Conservation (phyloP, 352 stramenopile genomes). For the Halophytophthora polymorphica region DNA sequence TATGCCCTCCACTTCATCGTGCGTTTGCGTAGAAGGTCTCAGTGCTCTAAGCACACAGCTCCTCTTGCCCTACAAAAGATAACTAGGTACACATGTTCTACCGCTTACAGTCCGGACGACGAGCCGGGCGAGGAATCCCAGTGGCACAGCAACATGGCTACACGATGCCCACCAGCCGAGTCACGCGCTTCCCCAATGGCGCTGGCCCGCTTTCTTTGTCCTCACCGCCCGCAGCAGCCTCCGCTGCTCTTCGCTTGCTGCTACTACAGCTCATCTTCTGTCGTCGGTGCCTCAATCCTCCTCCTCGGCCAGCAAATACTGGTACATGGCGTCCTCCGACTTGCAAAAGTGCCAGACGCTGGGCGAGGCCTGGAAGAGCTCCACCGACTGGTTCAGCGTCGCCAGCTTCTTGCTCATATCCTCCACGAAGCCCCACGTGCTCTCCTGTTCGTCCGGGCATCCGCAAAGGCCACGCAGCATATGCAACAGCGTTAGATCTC, state of each 20-base stretch:
- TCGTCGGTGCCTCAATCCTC: conserved; percentile 30
- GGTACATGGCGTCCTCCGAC: conserved; percentile 68
- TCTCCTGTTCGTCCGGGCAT: conserved; percentile 47
- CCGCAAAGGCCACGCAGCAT: too few species aligned
- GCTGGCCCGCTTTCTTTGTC: too few species aligned
- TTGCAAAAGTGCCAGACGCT: conserved; percentile 86
- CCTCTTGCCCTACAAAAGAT: too few species aligned
- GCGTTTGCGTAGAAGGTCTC: too few species aligned
- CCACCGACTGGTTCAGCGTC: conserved; percentile 60
- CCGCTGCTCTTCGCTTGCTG: background rate
- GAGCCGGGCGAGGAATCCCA: too few species aligned
- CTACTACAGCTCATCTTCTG: conserved; percentile 11
- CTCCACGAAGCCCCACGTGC: conserved; percentile 76
- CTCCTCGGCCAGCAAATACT: conserved; percentile 72
- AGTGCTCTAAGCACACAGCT: too few species aligned
- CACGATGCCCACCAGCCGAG: too few species aligned
- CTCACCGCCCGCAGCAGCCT: background rate
- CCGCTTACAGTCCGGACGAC: too few species aligned
- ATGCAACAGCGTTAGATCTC: background rate
- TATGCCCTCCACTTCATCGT: too few species aligned
- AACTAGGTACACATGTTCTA: too few species aligned
- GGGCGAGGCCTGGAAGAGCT: conserved; percentile 62
- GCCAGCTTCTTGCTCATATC: conserved; percentile 70
- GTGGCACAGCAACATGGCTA: too few species aligned
- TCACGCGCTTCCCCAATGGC: too few species aligned